A percentile compares a stretch with the other conserved stretches of the same genome.
These are phyloP conservation scores for Alternaria hordeiaustralica DNA, from an alignment of 2,329 filamentous ascomycete genomes.

Conservation along the genomic window DNA sequence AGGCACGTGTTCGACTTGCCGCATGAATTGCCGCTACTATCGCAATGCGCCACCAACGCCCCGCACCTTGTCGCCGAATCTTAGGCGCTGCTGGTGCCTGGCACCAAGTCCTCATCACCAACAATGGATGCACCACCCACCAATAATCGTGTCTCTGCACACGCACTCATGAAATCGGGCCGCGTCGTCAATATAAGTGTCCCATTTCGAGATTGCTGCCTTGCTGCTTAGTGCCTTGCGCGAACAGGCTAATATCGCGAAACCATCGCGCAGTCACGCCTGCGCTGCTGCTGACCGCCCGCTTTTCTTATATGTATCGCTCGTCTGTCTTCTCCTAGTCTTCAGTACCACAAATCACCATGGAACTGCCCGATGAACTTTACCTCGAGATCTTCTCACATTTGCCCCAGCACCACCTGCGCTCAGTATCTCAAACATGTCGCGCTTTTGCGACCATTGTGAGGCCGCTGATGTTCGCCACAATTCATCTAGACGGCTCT, in stretches of 20 bases:
- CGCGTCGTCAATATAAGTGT: background rate
- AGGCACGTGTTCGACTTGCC: background rate
- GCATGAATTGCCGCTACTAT: background rate
- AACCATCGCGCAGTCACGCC: background rate
- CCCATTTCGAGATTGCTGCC: background rate
- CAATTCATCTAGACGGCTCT: background rate
- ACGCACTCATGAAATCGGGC: background rate
- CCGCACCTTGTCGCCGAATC: background rate
- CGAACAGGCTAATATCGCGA: background rate
- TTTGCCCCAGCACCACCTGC: background rate
- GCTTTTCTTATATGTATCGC: background rate
- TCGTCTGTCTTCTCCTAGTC: background rate
- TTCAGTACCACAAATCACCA: background rate
- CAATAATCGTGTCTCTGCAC: background rate
- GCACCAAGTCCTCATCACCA: background rate
- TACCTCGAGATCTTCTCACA: background rate
- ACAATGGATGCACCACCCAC: background rate
- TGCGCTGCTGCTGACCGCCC: background rate
- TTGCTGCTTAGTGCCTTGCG: background rate
- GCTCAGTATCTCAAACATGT: background rate
- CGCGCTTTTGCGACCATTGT: background rate
- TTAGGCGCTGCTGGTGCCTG: background rate
- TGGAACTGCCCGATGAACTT: background rate
- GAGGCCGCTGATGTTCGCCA: background rate
- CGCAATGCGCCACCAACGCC: background rate